A percentile compares a stretch with the other conserved stretches of the same genome.
Conservation (phyloP, 2,329 filamentous ascomycete genomes). For the Penicillium capsulatum region DNA sequence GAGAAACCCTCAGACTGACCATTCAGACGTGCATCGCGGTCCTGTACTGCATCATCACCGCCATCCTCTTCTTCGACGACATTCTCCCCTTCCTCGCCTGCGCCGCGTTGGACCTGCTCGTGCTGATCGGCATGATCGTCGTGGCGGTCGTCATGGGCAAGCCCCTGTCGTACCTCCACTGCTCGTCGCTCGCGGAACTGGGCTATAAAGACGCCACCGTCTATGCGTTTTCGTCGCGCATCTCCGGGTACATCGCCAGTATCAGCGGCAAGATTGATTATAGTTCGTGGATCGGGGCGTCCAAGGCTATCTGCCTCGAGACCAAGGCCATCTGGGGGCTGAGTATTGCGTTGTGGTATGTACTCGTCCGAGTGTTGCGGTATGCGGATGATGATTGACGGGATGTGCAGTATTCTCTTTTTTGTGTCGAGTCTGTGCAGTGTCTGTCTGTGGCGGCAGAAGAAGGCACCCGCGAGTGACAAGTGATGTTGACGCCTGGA, state of each 20-base stretch:
- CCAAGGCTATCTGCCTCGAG: slow-evolving; percentile 68
- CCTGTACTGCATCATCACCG: slow-evolving; percentile 73
- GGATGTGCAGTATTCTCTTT: slow-evolving; percentile 56
- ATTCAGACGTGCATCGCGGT: slow-evolving; percentile 68
- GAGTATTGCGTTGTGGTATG: slow-evolving; percentile 68
- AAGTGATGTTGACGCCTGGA: no score
- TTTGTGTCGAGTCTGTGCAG: slow-evolving; percentile 58
- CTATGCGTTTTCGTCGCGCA: slow-evolving; percentile 52
- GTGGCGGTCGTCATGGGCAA: slow-evolving; percentile 73
- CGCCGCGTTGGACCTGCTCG: slow-evolving; percentile 60
- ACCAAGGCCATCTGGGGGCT: slow-evolving; percentile 86
- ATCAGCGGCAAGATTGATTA: slow-evolving; percentile 50
- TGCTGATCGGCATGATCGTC: slow-evolving; percentile 74
- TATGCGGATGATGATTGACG: background rate
- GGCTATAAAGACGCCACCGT: slow-evolving; percentile 47
- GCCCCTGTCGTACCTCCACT: slow-evolving; percentile 74
- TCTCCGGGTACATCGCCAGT: slow-evolving; percentile 51
- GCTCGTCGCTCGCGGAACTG: slow-evolving; percentile 53
- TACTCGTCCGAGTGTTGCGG: slow-evolving; percentile 12
- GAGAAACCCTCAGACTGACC: background rate
- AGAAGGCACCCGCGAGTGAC: slow-evolving; percentile 40
- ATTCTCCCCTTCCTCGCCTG: slow-evolving; percentile 70
- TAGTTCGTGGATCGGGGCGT: slow-evolving; percentile 56
- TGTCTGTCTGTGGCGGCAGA: slow-evolving; percentile 59
- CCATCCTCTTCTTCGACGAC: slow-evolving; percentile 75